Evolutionary conservation across 345 rosid species (phyloP).

Genomic region (Physaria fendleri): DNA sequence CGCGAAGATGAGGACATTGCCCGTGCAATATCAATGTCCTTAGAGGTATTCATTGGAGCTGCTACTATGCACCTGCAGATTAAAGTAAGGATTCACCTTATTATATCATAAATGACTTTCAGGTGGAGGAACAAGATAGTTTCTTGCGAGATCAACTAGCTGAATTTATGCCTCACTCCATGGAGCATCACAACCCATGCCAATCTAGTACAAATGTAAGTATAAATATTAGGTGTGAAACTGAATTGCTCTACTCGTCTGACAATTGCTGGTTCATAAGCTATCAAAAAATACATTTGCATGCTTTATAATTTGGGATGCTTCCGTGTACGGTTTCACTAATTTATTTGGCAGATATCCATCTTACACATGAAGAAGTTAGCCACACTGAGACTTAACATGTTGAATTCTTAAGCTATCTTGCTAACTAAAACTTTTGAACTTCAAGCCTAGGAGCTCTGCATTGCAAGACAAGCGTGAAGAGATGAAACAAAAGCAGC

Average conservation of each 20-base stretch:
- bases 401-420: constrained; percentile 6
- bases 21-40: constrained; percentile 65
- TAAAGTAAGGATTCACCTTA: constrained; percentile 20
- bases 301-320: constrained; percentile 5
- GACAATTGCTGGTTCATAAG: background rate
- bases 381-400: background rate
- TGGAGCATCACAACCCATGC: constrained; percentile 17
- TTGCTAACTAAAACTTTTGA: constrained; percentile 15
- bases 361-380: constrained; percentile 1
- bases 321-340: constrained; percentile 1
- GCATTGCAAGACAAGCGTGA: constrained; percentile 26
- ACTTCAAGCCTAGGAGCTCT: constrained; percentile 40
- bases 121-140: constrained; percentile 66
- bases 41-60: constrained; percentile 45
- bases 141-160: constrained; percentile 33
- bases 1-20: constrained; percentile 66
- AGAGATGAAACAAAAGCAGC: constrained; percentile 24
- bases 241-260: background rate
- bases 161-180: constrained; percentile 25
- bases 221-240: constrained; percentile 37
- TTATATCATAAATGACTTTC: constrained; percentile 24
- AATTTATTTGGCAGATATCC: background rate
- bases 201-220: constrained; percentile 29
- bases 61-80: background rate
- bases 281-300: background rate